These are phyloP conservation scores for Adansonia madagascariensis DNA, from an alignment of 441 rosid species.

Conservation along the genomic window DNA sequence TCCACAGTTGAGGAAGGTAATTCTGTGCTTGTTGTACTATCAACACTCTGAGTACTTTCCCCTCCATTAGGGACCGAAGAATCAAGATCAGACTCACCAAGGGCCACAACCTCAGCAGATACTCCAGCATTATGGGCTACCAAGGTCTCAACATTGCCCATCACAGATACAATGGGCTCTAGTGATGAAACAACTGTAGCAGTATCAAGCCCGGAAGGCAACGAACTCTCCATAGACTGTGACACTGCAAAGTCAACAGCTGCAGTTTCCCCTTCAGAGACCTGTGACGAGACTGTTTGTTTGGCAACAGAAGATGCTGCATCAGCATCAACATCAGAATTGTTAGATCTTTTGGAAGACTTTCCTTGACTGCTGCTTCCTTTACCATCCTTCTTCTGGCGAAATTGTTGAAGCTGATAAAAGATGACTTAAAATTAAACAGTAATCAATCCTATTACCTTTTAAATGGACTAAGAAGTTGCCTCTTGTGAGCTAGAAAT, in stretches of 20 bases:
- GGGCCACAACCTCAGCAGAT: constrained; percentile 29
- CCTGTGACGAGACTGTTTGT: constrained; percentile 35
- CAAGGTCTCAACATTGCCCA: constrained; percentile 25
- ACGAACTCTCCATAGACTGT: constrained; percentile 39
- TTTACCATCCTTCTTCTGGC: constrained; percentile 90
- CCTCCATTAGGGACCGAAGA: constrained; percentile 38
- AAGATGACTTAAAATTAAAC: constrained; percentile 18
- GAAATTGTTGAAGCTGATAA: constrained; percentile 94
- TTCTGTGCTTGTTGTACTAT: constrained; percentile 31
- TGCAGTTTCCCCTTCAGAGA: constrained; percentile 46
- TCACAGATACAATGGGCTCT: constrained; percentile 37
- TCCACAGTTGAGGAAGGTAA: constrained; percentile 34
- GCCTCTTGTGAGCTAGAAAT: neutral
- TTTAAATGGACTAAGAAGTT: neutral
- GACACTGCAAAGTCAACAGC: constrained; percentile 47
- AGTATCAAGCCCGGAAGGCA: constrained; percentile 41
- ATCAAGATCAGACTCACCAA: constrained; percentile 39
- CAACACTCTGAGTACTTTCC: constrained; percentile 37
- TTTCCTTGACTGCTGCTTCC: constrained; percentile 78
- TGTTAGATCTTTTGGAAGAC: constrained; percentile 68
- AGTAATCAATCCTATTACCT: constrained; percentile 10
- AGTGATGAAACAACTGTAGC: constrained; percentile 43
- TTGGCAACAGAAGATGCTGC: constrained; percentile 33
- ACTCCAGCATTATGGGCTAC: constrained; percentile 36
- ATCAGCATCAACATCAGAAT: constrained; percentile 59